These are phyloP conservation scores for Candida silvicultrix DNA, from an alignment of 805 yeast genomes.

Conservation along the genomic window DNA sequence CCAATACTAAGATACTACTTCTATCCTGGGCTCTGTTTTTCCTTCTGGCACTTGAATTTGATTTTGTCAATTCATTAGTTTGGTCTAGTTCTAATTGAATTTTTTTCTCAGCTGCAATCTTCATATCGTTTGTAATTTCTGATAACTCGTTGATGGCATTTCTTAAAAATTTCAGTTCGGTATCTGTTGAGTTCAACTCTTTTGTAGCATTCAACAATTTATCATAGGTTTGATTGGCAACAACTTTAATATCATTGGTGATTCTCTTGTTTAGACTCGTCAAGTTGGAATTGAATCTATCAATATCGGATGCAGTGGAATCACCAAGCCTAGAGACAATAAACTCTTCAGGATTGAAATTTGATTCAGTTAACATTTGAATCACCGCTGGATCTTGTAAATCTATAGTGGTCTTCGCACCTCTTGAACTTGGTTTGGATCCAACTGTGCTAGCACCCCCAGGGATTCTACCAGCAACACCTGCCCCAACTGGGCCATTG, in stretches of 20 bases:
- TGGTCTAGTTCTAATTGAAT: constrained; percentile 38
- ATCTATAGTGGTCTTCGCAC: neutral
- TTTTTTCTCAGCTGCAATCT: constrained; percentile 53
- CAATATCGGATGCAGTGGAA: constrained; percentile 42
- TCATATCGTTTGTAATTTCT: constrained; percentile 53
- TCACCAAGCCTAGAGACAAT: constrained; percentile 42
- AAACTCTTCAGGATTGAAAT: constrained; percentile 38
- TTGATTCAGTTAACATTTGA: constrained; percentile 26
- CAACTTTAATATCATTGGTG: constrained; percentile 49
- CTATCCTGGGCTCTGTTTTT: constrained; percentile 39
- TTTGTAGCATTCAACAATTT: constrained; percentile 53
- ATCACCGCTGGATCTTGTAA: constrained; percentile 14
- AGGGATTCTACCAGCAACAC: constrained; percentile 28
- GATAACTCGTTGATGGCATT: constrained; percentile 52
- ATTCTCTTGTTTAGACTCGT: constrained; percentile 41
- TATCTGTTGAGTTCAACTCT: constrained; percentile 57
- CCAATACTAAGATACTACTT: constrained; percentile 64
- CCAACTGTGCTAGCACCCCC: neutral
- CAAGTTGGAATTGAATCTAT: constrained; percentile 51
- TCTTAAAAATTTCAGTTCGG: constrained; percentile 58
- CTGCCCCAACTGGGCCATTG: constrained; percentile 32
- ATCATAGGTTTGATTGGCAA: constrained; percentile 56
- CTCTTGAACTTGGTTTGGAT: too few relatives aligned
- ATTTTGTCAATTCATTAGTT: constrained; percentile 9
- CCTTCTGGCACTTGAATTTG: constrained; percentile 6